Base-by-base conservation (phyloP, 306 rosid genomes). In the Trifolium fragiferum region DNA sequence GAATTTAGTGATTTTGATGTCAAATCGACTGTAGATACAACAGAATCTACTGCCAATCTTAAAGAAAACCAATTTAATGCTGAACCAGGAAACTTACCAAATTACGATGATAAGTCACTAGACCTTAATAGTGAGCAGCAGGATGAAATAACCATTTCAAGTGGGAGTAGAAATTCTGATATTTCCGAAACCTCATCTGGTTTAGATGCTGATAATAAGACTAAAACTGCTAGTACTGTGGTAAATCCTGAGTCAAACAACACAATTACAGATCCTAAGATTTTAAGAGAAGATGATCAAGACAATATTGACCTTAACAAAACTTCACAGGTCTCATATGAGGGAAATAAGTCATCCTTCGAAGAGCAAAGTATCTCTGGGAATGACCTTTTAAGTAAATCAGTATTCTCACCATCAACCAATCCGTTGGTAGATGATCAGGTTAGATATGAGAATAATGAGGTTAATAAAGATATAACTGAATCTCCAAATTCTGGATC, bases 401-500 rank as follows among this genome's bases (percentile, higher is more conserved):
- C 77, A 23, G 61, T 77, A 63, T 58, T 66, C 63, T 67, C 84
- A 49, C 72, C 82, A 64, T 59, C 81, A 20, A 74, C 77, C 23
- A 40, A 73, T 85, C 25, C 77, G 14, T 59, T 67, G 66, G 88
- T 60, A 69, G 80, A 89, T 80, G 86, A 69, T 35, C 77, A 57
- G 76, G 79, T 70, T 78, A 76, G 66, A 70, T 70, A 76, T 30
- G 66, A 65, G 82, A 40, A 66, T 69, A 79, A 76, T 38, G 83
- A 76, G 77, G 71, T 74, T 55, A 73, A 72, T 75, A 81, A 63
- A 82, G 88, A 54, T 79, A 83, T 61, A 76, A 78, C 89, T 62
- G 86, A 84, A 84, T 74, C 86, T 74, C 77, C 89, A 61, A 81
- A 50, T 68, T 83, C 87, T 85, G 86, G 83, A 82, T 82, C 78